Conservation (phyloP, 192 early-diverging fungal species). For the Umbelopsis ramanniana region DNA sequence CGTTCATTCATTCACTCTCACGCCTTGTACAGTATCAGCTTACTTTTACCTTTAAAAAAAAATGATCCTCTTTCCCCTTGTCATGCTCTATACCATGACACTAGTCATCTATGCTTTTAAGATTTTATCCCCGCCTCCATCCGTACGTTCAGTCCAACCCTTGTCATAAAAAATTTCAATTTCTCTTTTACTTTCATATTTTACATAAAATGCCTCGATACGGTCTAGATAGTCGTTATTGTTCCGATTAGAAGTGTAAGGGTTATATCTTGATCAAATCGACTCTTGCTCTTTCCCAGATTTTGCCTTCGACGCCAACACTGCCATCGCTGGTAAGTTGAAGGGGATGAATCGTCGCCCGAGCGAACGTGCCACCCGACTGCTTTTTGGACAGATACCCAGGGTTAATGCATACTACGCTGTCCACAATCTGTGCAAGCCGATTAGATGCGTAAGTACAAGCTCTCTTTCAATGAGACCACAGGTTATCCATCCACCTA, state of each 20-base stretch:
- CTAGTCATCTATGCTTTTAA: not conserved
- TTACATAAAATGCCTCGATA: not conserved
- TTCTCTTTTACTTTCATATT: slow-evolving; percentile 17
- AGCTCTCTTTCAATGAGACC: no score
- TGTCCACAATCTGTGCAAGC: slow-evolving; percentile 58
- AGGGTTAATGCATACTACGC: slow-evolving; percentile 84
- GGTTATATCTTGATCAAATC: slow-evolving; percentile 29
- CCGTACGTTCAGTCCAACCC: not conserved
- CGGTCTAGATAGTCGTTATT: no score
- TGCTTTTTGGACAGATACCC: slow-evolving; percentile 72
- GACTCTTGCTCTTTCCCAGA: slow-evolving; percentile 27
- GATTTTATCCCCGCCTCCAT: not conserved
- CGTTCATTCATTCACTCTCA: not conserved
- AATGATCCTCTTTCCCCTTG: not conserved
- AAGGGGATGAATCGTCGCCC: slow-evolving; percentile 71
- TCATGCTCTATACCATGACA: slow-evolving; percentile 14
- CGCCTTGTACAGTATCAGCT: slow-evolving; percentile 9
- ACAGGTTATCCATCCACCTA: slow-evolving; percentile 14
- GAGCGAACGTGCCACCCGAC: slow-evolving; percentile 83
- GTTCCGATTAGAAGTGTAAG: not conserved
- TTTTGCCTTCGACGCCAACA: slow-evolving; percentile 16
- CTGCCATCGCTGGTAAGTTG: slow-evolving; percentile 10
- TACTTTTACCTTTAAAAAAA: slow-evolving; percentile 2
- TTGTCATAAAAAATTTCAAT: slow-evolving; percentile 41
- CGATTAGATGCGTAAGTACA: not conserved